A percentile compares a stretch with the other conserved stretches of the same genome.
phyloP scores from a whole-genome alignment of 163 green algal genomes.

The Chloroidium sp. region DNA sequence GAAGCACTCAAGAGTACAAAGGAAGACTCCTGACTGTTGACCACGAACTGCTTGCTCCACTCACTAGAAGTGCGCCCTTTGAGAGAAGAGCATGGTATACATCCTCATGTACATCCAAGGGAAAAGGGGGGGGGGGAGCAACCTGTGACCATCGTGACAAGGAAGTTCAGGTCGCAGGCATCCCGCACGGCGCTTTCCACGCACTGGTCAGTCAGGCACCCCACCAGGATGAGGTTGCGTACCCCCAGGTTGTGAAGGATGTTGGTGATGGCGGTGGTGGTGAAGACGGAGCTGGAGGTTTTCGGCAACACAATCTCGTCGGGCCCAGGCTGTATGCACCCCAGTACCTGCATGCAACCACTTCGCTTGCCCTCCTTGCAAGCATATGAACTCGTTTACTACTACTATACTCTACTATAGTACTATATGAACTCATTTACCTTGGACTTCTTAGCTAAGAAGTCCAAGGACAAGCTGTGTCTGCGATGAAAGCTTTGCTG shows the following conservation, averaged over 20 bases:
- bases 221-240: slow-evolving; percentile 25
- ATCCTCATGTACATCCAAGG: not conserved
- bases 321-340: slow-evolving; percentile 24
- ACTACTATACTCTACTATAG: not conserved
- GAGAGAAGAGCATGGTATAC: not conserved
- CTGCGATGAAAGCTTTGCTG: not conserved
- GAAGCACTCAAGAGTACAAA: too few relatives aligned
- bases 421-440: not conserved
- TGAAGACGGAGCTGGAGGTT: slow-evolving; percentile 52
- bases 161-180: slow-evolving; percentile 54
- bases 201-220: slow-evolving; percentile 57
- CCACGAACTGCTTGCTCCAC: not conserved
- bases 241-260: slow-evolving; percentile 33
- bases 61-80: not conserved
- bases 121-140: not conserved
- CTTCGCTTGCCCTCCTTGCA: too few relatives aligned
- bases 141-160: slow-evolving; percentile 50
- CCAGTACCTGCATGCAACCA: slow-evolving; percentile 35
- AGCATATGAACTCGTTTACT: too few relatives aligned
- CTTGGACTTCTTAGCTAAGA: not conserved
- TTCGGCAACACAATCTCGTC: slow-evolving; percentile 72
- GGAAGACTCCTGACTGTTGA: not conserved
- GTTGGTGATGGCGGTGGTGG: slow-evolving; percentile 48
- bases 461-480: not conserved
- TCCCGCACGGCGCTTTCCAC: slow-evolving; percentile 62